A percentile compares a stretch with the other conserved stretches of the same genome.
Conservation (phyloP, 257 asterid species). For the Solanum corneliomulleri region DNA sequence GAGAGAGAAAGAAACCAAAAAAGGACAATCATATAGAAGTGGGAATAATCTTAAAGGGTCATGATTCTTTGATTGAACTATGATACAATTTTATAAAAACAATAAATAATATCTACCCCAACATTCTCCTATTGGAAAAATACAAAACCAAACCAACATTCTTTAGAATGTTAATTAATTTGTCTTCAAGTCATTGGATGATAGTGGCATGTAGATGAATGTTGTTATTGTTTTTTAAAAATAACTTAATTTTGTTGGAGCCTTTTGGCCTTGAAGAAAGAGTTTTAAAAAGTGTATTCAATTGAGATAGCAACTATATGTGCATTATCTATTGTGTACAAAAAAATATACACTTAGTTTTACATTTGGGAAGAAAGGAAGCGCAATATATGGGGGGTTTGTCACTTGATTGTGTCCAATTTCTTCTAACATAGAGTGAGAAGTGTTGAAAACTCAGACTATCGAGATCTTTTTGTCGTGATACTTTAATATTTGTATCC, state of each 20-base stretch:
- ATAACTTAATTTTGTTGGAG: background rate
- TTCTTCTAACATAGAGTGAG: background rate
- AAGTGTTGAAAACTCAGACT: no score
- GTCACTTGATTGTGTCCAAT: background rate
- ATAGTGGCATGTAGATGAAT: slow-evolving; percentile 16
- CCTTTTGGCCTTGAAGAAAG: background rate
- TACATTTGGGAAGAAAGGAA: background rate
- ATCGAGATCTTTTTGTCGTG: background rate
- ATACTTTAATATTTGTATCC: background rate
- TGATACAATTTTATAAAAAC: slow-evolving; percentile 19
- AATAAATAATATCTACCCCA: slow-evolving; percentile 3
- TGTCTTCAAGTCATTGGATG: slow-evolving; percentile 23
- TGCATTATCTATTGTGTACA: background rate
- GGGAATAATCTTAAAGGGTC: slow-evolving; percentile 49
- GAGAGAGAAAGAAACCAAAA: slow-evolving; percentile 4
- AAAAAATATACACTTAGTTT: background rate
- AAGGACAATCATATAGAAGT: slow-evolving; percentile 44
- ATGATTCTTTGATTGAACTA: slow-evolving; percentile 40
- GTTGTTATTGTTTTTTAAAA: background rate
- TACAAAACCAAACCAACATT: slow-evolving; percentile 7
- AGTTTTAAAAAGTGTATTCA: background rate
- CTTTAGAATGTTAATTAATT: background rate
- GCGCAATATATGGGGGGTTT: background rate
- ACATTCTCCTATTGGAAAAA: slow-evolving; percentile 27
- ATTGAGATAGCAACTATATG: background rate